Evolutionary conservation across 129 eudicot genomes (phyloP), one percentile per base, ranked within the genome.

Genomic region (Artemisia annua): DNA sequence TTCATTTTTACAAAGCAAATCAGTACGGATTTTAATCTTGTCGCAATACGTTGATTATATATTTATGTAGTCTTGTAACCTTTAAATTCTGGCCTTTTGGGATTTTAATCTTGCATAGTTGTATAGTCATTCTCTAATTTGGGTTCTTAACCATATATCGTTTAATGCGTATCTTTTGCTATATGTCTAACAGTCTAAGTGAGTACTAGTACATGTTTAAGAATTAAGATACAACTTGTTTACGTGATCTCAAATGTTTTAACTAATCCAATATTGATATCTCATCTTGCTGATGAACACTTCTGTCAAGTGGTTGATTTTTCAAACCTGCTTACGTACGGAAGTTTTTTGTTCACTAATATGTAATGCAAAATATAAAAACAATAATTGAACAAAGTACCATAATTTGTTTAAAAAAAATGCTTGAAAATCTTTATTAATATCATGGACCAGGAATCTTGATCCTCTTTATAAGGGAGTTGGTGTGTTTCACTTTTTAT

Each of bases 401-500:
- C 11, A 59, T 11, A 10, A 8, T 24, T 2, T 13, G 3, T 32
- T 5, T 0, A 28, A 61, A 73, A 12, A 24, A 66, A 68, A 76
- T 48, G 20, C 50, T 11, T 48, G 28, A 15, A 62, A 18, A 62
- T 39, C 16, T 59, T 32, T 48, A 11, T 58, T 28, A 7, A 22
- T 46, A 70, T 62, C 76, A 78, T 63, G 66, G 35, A 24, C 71
- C 53, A 71, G 66, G 80, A 78, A 78, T 78, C 72, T 78, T 63
- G 82, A 78, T 78, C 82, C 82, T 78, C 72, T 63, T 78, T 78
- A 63, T 62, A 26, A 50, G 82, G 82, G 39, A 51, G 54, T 68
- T 62, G 65, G 35, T 70, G 67, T 26, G 49, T 70, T 63, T 52
- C 71, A 53, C 72, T 11, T 53, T 63, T 48, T 28, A 3, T 20